Evolutionary conservation across 108 stramenopile genomes (phyloP).

Genomic region (Stephanodiscus minutulus): DNA sequence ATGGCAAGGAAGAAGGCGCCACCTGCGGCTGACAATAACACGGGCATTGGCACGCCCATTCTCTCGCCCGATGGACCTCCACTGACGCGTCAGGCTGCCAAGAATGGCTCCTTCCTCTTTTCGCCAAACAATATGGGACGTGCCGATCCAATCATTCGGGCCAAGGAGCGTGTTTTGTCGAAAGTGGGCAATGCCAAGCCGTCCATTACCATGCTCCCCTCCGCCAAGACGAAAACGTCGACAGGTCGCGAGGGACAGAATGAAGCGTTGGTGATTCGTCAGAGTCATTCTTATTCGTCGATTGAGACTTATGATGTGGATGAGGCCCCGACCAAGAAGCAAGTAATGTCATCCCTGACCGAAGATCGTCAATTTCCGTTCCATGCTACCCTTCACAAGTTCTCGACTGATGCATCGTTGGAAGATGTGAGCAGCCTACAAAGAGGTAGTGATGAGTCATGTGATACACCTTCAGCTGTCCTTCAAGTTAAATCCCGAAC

Average conservation of each 20-base stretch:
- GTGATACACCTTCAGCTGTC: not conserved
- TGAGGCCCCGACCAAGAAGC: not conserved
- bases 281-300: slow-evolving; percentile 26
- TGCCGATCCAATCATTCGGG: slow-evolving; percentile 39
- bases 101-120: slow-evolving; percentile 45
- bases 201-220: slow-evolving; percentile 43
- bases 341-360: not conserved
- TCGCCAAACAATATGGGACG: slow-evolving; percentile 48
- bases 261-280: slow-evolving; percentile 4
- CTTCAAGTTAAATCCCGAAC: not conserved
- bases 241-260: slow-evolving; percentile 1
- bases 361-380: slow-evolving; percentile 35
- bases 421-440: not conserved
- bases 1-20: not conserved
- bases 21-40: not conserved
- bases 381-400: slow-evolving; percentile 23
- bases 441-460: not conserved
- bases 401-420: slow-evolving; percentile 11
- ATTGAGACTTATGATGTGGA: not conserved
- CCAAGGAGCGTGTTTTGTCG: slow-evolving; percentile 19
- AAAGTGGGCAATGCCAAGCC: slow-evolving; percentile 16
- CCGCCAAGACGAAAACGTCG: slow-evolving; percentile 11
- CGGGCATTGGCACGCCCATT: slow-evolving; percentile 14
- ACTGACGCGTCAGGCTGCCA: slow-evolving; percentile 30
- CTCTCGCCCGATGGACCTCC: slow-evolving; percentile 31